A percentile compares a stretch with the other conserved stretches of the same genome.
phyloP scores from a whole-genome alignment of 192 early-diverging fungal species.

The Jimgerdemannia flammicorona region DNA sequence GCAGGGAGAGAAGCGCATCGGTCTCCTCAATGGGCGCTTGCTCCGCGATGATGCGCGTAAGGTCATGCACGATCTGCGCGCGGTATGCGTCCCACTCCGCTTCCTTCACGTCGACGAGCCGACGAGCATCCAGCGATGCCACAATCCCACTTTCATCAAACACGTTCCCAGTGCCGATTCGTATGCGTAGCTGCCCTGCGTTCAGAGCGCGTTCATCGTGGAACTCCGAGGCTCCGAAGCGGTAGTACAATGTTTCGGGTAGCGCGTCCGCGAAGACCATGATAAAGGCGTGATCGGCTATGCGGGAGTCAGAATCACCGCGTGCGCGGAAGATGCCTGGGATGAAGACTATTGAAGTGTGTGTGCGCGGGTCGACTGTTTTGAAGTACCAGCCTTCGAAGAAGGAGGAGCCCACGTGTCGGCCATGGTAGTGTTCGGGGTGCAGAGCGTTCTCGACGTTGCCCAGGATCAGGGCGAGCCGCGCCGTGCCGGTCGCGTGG shows the following conservation, averaged over 20 bases:
- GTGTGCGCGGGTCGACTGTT: slow-evolving; percentile 12
- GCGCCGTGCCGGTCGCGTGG: not conserved
- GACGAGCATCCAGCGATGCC: slow-evolving; percentile 23
- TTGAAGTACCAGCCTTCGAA: slow-evolving; percentile 50
- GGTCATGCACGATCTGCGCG: slow-evolving; percentile 7
- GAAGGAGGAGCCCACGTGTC: slow-evolving; percentile 23
- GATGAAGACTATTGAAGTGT: slow-evolving; percentile 32
- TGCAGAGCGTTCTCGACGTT: not conserved
- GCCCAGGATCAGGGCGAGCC: not conserved
- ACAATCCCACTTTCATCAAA: slow-evolving; percentile 35
- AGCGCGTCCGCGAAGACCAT: slow-evolving; percentile 16
- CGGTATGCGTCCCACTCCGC: slow-evolving; percentile 27
- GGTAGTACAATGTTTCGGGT: slow-evolving; percentile 33
- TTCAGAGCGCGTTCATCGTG: slow-evolving; percentile 6
- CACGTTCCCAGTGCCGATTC: slow-evolving; percentile 17
- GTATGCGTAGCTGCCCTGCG: slow-evolving; percentile 6
- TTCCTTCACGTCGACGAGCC: slow-evolving; percentile 27
- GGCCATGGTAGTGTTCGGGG: slow-evolving; percentile 31
- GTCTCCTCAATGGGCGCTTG: too few relatives aligned
- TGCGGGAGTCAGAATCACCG: not conserved
- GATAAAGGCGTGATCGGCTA: slow-evolving; percentile 38
- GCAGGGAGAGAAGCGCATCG: too few relatives aligned
- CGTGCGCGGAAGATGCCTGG: slow-evolving; percentile 29
- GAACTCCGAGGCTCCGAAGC: slow-evolving; percentile 33
- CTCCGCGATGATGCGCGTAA: slow-evolving; percentile 9